phyloP scores from a whole-genome alignment of 176 grass and related monocot genomes.

The Eleusine indica region DNA sequence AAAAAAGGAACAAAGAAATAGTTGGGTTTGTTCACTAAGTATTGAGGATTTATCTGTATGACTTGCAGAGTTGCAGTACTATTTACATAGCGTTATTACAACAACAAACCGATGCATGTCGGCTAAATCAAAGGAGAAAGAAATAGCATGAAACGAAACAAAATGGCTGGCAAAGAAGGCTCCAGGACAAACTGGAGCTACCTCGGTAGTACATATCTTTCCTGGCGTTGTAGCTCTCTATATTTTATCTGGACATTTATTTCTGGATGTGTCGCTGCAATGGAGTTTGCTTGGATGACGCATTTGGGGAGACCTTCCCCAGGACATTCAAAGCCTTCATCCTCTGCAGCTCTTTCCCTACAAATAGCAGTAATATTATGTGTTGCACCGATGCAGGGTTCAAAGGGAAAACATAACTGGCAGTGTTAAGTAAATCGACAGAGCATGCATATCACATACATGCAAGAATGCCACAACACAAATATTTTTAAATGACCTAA shows the following conservation, averaged over 20 bases:
- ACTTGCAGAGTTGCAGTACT: not conserved
- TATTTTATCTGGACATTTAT: not conserved
- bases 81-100: slow-evolving; percentile 1
- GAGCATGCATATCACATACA: not conserved
- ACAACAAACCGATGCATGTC: not conserved
- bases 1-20: not conserved
- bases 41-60: not conserved
- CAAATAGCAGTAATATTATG: not conserved
- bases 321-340: slow-evolving; percentile 80
- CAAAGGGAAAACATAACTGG: slow-evolving; percentile 3
- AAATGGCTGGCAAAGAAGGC: not conserved
- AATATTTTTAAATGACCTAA: not conserved
- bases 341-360: slow-evolving; percentile 75
- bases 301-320: slow-evolving; percentile 63
- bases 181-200: slow-evolving; percentile 1
- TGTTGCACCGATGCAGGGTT: not conserved
- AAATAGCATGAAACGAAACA: not conserved
- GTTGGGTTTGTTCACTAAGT: not conserved
- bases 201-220: slow-evolving; percentile 5
- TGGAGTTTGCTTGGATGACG: slow-evolving; percentile 35
- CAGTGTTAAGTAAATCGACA: not conserved
- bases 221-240: not conserved
- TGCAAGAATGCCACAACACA: not conserved
- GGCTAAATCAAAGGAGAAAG: not conserved
- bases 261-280: slow-evolving; percentile 30